Base-by-base conservation (phyloP, 2,329 filamentous ascomycete genomes). In the Drechslerella dactyloides region DNA sequence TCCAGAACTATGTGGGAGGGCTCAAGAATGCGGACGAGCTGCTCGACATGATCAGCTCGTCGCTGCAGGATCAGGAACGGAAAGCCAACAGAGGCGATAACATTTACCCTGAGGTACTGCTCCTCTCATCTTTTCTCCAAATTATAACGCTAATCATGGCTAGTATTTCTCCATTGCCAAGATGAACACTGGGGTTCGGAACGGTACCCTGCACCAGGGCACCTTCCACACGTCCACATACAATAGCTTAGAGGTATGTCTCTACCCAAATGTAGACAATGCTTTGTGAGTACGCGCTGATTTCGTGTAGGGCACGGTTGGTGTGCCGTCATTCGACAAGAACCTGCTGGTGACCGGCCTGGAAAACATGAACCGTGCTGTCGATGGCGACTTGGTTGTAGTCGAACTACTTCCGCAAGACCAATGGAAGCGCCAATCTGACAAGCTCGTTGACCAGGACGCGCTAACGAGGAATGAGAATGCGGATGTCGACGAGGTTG, bases 181-280 rank as follows among this genome's bases (percentile, higher is more conserved):
- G 80, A 90, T 97, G 86, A 91, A 93, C 85, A 99, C 94, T 3
- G 93, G 93, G 0, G 85, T 97, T 63, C 96, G 96, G 82, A 87
- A 87, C 57, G 92, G 93, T 2, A 87, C 91, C 60, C 82, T 99
- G 76, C 94, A 99, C 79, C 93, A 99, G 80, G 94, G 94, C 5
- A 88, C 90, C 23, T 99, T 97, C 82, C 96, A 93, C 78, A 91
- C 97, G 27, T 97, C 94, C 6, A 91, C 91, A 0, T 99, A 97
- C 83, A 99, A 99, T 81, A 99, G 97, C 77, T 84, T 99, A 10
- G 94, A 99, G 79, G 63, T 68, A 66, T 23, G 30, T 46, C 23
- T 50, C 8, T 17, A 7, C 10, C n/a, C 52, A 27, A 57, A 57
- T n/a, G n/a, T n/a, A n/a, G 11, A 21, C 30, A 21, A 48, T 48